phyloP scores from a whole-genome alignment of 2,329 filamentous ascomycete genomes.

The Alternaria gaisen region DNA sequence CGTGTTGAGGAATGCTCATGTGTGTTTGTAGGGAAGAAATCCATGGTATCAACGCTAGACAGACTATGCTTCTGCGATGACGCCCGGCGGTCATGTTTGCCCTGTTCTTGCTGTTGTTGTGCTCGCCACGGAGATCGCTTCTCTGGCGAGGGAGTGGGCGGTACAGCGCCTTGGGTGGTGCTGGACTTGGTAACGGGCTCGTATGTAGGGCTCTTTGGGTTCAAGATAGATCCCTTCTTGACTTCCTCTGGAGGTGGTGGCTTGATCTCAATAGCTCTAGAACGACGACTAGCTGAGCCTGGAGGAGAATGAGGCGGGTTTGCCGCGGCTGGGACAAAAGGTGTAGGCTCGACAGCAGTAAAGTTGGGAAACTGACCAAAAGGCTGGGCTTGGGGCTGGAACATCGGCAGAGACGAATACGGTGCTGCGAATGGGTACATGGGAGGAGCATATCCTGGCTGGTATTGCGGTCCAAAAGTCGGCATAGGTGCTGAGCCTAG shows the following conservation, averaged over 20 bases:
- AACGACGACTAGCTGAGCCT: conserved; percentile 48
- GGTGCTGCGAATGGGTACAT: conserved; percentile 37
- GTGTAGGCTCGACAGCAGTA: conserved; percentile 28
- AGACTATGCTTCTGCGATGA: conserved; percentile 48
- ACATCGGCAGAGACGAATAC: conserved; percentile 41
- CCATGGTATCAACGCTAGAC: conserved; percentile 52
- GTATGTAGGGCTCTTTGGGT: conserved; percentile 53
- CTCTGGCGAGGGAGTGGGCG: conserved; percentile 46
- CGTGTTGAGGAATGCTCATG: conserved; percentile 53
- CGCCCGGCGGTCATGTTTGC: conserved; percentile 25
- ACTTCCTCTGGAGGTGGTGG: conserved; percentile 43
- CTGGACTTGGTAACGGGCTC: conserved; percentile 40
- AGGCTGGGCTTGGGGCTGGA: conserved; percentile 26
- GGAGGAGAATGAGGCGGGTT: conserved; percentile 40
- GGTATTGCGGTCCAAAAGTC: conserved; percentile 36
- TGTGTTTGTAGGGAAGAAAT: conserved; percentile 54
- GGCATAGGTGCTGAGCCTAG: conserved; percentile 18
- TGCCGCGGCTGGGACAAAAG: conserved; percentile 29
- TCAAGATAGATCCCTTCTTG: conserved; percentile 44
- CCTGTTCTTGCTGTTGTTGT: conserved; percentile 25
- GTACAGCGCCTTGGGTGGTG: conserved; percentile 23
- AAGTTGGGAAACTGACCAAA: conserved; percentile 32
- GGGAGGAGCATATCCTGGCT: conserved; percentile 34
- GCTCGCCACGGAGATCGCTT: conserved; percentile 41
- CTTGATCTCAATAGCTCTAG: conserved; percentile 53